Base-by-base conservation (phyloP, 805 yeast species). In the Suhomyces tanzawaensis region DNA sequence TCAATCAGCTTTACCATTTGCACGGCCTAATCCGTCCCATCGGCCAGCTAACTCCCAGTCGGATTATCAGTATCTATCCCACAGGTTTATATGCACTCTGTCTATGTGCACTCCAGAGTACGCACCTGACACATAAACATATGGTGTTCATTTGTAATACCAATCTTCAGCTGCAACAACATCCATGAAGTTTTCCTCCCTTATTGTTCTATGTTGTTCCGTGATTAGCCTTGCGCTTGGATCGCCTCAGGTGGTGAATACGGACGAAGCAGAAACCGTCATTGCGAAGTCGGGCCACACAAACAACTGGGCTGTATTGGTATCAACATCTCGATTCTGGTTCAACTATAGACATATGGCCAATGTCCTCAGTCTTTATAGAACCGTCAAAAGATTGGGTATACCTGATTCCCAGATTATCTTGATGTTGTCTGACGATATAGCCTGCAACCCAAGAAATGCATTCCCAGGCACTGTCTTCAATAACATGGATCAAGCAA, bases 321-420 rank as follows among this genome's bases (percentile, higher is more conserved):
- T 93, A 26, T 88, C 96, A 2, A 91, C 99, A 1, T 89, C 97
- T 9, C 70, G 98, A 42, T 93, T 93, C 65, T 93, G 99, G 99
- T 93, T 93, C 73, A 93, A 93, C 62, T 93, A 93, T 58, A 74
- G 99, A 58, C 99, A 93, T 61, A 87, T 91, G 88, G 98, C 99
- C 26, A 93, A 93, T 62, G 95, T 85, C 21, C 69, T 93, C 48
- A 84, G 95, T 56, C 81, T 93, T 77, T 93, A 93, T 67, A 75
- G 99, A 49, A 93, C 98, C 0, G 98, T 93, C 26, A 93, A 91
- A 62, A 72, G 99, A 51, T 65, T 93, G 36, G 99, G 99, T 2
- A 93, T 93, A 18, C 99, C 99, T 0, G 99, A 93, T 64, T 89
- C 96, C 2, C 98, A 93, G 57, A 93, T 93, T 57, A 90, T 93